Evolutionary conservation across 2,329 filamentous ascomycete genomes (phyloP), one percentile per base, ranked within the genome.

Genomic region (Neonectria sp.): DNA sequence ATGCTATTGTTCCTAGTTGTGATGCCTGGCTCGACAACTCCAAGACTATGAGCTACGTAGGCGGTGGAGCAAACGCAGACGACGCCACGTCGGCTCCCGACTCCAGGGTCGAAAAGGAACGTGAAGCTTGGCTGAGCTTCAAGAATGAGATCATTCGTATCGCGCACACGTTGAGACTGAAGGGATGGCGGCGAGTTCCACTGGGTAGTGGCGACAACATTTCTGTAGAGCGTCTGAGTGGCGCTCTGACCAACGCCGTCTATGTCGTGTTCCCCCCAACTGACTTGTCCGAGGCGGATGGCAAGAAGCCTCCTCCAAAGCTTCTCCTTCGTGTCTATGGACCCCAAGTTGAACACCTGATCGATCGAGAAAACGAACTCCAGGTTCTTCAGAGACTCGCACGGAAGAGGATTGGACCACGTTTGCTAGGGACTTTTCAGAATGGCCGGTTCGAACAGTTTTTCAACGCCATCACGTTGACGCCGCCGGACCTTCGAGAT

Each of bases 381-480:
- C 90, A 91, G 67, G 96, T 98, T 55, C 86, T 99, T 21, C 90
- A 92, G 66, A 92, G 96, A 48, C 88, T 99, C 35, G 94, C 93
- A 3, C 91, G 93, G 62, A 97, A 98, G 85, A 95, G 92, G 74
- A 99, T 99, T 71, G 96, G 96, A 3, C 96, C 96, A 6, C 90
- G 94, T 17, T 85, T 99, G 33, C 86, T 99, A 1, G 96, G 96
- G 1, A 98, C 94, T 0, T 99, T 99, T 79, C 89, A 88, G 60
- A 99, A 99, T 77, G 96, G 96, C 11, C 93, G 96, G 6, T 99
- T 99, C 72, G 96, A 99, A 81, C 92, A 99, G 79, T 98, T 91
- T 78, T 93, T 98, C 78, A 90, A 97, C 77, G 95, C 96, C 1
- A 89, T 90, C 43, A 91, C 96, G 1, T 87, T 99, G 48, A 95